Conservation (phyloP, 441 rosid genomes). For the Corymbia citriodora region DNA sequence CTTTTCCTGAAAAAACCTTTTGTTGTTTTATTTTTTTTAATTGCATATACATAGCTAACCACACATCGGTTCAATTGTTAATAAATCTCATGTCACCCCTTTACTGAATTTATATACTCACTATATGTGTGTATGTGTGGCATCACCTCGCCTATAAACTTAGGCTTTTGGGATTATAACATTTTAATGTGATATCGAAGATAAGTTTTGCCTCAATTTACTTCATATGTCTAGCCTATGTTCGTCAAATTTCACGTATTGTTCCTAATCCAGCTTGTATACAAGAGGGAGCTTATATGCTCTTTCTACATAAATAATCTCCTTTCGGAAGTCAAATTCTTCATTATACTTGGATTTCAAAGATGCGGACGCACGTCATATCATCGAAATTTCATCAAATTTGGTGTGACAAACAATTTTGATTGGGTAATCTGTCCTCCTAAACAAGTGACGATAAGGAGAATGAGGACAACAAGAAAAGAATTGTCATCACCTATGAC, state of each 20-base stretch:
- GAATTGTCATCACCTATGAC: background rate
- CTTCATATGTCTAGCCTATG: fast-evolving
- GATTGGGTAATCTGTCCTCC: background rate
- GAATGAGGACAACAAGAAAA: background rate
- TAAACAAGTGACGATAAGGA: background rate
- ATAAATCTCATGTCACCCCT: background rate
- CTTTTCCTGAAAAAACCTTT: background rate
- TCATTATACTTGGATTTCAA: background rate
- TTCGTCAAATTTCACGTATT: background rate
- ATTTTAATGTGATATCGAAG: background rate
- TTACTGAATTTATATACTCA: fast-evolving
- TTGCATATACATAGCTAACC: background rate
- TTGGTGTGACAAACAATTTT: background rate
- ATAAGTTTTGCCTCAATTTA: fast-evolving
- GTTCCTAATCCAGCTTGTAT: background rate
- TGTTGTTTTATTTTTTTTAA: background rate
- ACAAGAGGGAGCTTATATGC: background rate
- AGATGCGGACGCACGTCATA: background rate
- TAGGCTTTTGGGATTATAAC: background rate
- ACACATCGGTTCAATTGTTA: background rate
- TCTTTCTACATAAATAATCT: fast-evolving
- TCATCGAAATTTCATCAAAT: background rate
- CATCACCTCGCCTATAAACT: background rate
- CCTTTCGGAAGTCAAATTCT: background rate
- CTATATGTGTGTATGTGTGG: background rate